Base-by-base conservation (phyloP, 345 rosid species). In the Litchi chinensis region DNA sequence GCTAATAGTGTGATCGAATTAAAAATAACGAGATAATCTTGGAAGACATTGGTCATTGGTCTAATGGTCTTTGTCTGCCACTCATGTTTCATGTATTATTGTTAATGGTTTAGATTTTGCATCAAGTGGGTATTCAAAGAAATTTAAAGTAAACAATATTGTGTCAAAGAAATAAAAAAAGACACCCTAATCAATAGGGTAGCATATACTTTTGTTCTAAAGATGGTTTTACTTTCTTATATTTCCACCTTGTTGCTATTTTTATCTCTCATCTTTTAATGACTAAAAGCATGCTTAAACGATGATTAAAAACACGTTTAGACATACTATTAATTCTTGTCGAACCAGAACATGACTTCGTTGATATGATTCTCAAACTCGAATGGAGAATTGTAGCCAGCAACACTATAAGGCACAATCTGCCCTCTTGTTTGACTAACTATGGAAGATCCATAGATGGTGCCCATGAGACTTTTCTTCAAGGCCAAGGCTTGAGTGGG, bases 301-400 rank as follows among this genome's bases (percentile, higher is more conserved):
- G 44, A 41, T 41, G 9, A 41, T 41, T 5, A 41, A 41, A 41
- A 41, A 41, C 0, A 46, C 6, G 12, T 8, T 46, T 9, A 46
- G 18, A 54, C 1, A 0, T 7, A 16, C 21, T 4, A 13, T 63
- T 63, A 63, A 12, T 63, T 21, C 13, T 56, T 69, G 10, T 79
- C 52, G 40, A 76, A 63, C 82, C 75, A 79, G 6, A 72, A 68
- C 32, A 81, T 72, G 41, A 82, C 79, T 65, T 87, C 82, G 43
- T 83, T 79, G 7, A 71, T 71, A 22, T 71, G 84, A 26, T 78
- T 82, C 71, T 70, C 64, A 3, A 37, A 10, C 28, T 82, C 79
- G 10, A n/a, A 66, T 18, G 82, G 81, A 12, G 84, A 77, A 26
- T 78, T 85, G 70, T 78, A 82, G 63, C 74, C 80, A 1, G 85